phyloP scores from a whole-genome alignment of 2,329 filamentous ascomycete species.

The Allantophomopsis lycopodina region DNA sequence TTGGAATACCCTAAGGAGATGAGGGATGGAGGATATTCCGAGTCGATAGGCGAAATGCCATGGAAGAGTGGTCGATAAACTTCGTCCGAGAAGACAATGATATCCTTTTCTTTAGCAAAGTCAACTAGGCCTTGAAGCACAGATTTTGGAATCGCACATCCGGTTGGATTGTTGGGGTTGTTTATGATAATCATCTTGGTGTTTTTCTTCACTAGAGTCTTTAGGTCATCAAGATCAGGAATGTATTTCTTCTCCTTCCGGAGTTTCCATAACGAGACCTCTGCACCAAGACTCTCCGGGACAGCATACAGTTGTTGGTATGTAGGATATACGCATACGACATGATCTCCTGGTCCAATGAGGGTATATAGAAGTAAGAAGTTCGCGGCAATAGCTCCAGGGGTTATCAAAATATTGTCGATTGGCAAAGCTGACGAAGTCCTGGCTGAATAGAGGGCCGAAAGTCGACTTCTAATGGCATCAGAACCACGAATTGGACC shows the following conservation, averaged over 20 bases:
- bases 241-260: conserved; percentile 50
- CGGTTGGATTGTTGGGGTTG: conserved; percentile 77
- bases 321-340: conserved; percentile 75
- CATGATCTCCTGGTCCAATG: conserved; percentile 63
- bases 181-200: conserved; percentile 61
- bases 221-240: conserved; percentile 52
- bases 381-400: conserved; percentile 76
- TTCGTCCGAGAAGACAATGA: conserved; percentile 64
- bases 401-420: conserved; percentile 62
- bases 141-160: conserved; percentile 49
- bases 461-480: conserved; percentile 48
- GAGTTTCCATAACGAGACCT: conserved; percentile 66
- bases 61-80: conserved; percentile 80
- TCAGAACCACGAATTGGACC: conserved; percentile 58
- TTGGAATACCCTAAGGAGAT: conserved; percentile 60
- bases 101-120: conserved; percentile 45
- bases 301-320: conserved; percentile 77
- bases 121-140: conserved; percentile 47
- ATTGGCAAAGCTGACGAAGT: conserved; percentile 28
- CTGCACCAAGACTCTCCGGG: conserved; percentile 59
- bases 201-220: conserved; percentile 47
- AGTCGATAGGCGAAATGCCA: conserved; percentile 13
- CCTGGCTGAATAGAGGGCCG: conserved; percentile 48
- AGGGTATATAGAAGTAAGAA: conserved; percentile 65
- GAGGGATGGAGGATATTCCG: conserved; percentile 49